A percentile compares a stretch with the other conserved stretches of the same genome.
Evolutionary conservation across 805 yeast species (phyloP).

Genomic region (Suhomyces faveliae): DNA sequence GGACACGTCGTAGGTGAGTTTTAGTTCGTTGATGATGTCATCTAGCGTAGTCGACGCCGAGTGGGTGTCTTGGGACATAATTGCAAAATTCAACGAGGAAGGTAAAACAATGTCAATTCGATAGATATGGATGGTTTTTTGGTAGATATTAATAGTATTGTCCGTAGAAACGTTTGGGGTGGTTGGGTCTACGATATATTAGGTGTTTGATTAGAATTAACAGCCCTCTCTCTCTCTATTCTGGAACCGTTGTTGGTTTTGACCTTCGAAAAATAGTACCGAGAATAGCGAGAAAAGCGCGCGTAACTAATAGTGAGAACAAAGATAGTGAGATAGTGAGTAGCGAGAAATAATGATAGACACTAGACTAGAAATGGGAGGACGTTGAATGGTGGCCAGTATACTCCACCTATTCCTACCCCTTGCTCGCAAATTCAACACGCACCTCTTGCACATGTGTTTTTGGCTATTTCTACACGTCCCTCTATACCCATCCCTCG

Average conservation of each 20-base stretch:
- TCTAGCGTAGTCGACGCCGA: slow-evolving; percentile 46
- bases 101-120: background rate
- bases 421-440: too few species aligned
- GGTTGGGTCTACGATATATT: background rate
- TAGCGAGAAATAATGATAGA: background rate
- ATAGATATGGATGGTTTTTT: background rate
- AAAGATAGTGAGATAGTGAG: too few species aligned
- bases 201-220: too few species aligned
- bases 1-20: slow-evolving; percentile 55
- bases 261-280: background rate
- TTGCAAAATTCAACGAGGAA: background rate
- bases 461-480: too few species aligned
- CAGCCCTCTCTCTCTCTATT: background rate
- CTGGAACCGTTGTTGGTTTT: background rate
- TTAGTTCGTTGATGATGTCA: slow-evolving; percentile 51
- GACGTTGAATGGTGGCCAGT: too few species aligned
- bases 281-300: background rate
- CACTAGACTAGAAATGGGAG: too few species aligned
- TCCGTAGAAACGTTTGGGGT: background rate
- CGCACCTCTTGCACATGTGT: too few species aligned
- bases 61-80: slow-evolving; percentile 5
- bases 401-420: too few species aligned
- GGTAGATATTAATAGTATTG: background rate
- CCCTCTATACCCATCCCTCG: too few species aligned
- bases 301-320: background rate